Evolutionary conservation across 257 asterid species (phyloP), one percentile per base, ranked within the genome.

Genomic region (Nicotiana undulata): DNA sequence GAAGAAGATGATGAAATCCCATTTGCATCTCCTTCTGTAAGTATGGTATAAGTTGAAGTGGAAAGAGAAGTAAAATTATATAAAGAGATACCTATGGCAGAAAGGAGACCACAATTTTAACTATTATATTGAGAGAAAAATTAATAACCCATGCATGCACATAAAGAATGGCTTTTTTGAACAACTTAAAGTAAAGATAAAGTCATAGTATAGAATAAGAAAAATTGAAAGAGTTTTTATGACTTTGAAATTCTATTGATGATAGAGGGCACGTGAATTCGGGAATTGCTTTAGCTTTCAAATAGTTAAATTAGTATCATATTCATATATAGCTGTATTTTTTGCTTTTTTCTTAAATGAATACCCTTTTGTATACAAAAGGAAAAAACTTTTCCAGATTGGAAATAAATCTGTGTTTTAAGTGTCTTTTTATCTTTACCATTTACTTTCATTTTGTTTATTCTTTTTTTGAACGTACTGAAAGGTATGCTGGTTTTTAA

Each of bases 91-190:
- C 13, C 51, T 37, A 68, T 70, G 24, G 68, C 61, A 28, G 46
- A 31, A 56, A 20, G 31, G 15, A 40, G 10, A 18, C 76, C 67
- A 51, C 46, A n/a, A n/a, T 51, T 63, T 53, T 79, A 17, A 22
- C 13, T 79, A 65, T 24, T 52, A 22, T 29, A 64, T 15, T 28
- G 58, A 29, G 29, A 65, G 17, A 0, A 11, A 28, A 26, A 64
- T 11, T 79, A 61, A 79, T 63, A 24, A 46, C 64, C 82, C 82
- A 64, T 80, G 82, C 82, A 80, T 79, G 82, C 82, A 63, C 75
- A 64, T 49, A 80, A 80, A 80, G 49, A 80, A 46, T 37, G 81
- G 44, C 79, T 74, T 49, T 37, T 70, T 24, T 74, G 44, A 74
- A 74, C 24, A 49, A 49, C 61, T 49, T 74, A 74, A 74, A 74